These are phyloP conservation scores for Pulveroboletus sp. DNA, from an alignment of 768 basidiomycete species.

Conservation along the genomic window DNA sequence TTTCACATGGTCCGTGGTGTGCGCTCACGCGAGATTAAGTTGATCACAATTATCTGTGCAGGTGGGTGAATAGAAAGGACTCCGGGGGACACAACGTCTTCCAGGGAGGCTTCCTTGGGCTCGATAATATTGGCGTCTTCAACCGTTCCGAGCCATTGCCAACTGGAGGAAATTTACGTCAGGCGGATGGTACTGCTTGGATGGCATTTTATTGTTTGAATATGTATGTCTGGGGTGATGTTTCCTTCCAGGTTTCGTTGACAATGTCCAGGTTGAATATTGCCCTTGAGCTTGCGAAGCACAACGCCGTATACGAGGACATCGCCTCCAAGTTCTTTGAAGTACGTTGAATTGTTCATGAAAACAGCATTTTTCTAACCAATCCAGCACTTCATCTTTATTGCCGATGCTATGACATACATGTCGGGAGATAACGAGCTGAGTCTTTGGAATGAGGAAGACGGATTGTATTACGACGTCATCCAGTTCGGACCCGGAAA, in stretches of 20 bases:
- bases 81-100: constrained; percentile 93
- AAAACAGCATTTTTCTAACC: constrained; percentile 13
- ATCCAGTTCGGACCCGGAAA: constrained; percentile 81
- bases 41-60: constrained; percentile 22
- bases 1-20: constrained; percentile 76
- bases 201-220: constrained; percentile 99
- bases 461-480: constrained; percentile 98
- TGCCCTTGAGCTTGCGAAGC: constrained; percentile 95
- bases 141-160: constrained; percentile 97
- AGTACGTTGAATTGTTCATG: constrained; percentile 33
- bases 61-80: constrained; percentile 99
- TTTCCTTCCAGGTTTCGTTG: background rate
- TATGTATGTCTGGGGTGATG: constrained; percentile 52
- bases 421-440: constrained; percentile 69
- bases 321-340: constrained; percentile 98
- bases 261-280: constrained; percentile 74
- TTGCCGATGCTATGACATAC: constrained; percentile 98
- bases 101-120: constrained; percentile 95
- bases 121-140: constrained; percentile 98
- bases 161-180: constrained; percentile 88
- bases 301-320: constrained; percentile 96
- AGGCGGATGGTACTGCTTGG: constrained; percentile 99
- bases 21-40: background rate
- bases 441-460: constrained; percentile 92
- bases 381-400: constrained; percentile 90